Evolutionary conservation across 345 rosid genomes (phyloP), one percentile per base, ranked within the genome.

Genomic region (Tarenaya hassleriana): DNA sequence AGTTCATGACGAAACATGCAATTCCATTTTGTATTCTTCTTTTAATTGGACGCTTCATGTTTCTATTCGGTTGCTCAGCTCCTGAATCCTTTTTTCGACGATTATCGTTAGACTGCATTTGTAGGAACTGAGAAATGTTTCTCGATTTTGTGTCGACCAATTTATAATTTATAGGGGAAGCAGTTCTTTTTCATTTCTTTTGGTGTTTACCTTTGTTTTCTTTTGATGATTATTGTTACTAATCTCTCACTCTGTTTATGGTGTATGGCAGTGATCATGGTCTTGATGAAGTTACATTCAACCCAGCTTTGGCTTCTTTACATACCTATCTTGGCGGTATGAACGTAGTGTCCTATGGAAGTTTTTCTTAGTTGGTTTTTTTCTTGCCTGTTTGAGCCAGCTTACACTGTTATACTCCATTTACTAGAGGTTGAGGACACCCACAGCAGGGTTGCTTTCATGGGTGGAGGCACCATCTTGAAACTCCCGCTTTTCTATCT

Each of bases 271-370:
- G 70, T 46, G 51, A 44, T 24, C 18, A 41, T 17, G 34, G 75
- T 47, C 52, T 66, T 47, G 68, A 54, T 66, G 90, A 68, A 44
- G 61, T 62, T 60, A 69, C 81, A 20, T 92, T 84, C 70, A 71
- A 92, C 63, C 73, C 95, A 10, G 40, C 74, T 58, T 69, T 88
- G 88, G 84, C 95, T 68, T 81, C 96, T 10, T 42, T 88, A 54
- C 98, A 92, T 69, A 73, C 88, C 0, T 92, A 92, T 74, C 88
- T 92, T 15, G 98, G 97, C 0, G 96, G 98, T 92, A 76, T 64
- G 82, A 16, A 34, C 10, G 0, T 4, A n/a, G 27, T 52, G 37
- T 35, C 10, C 10, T 49, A 39, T 33, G 31, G 10, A 1, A 6
- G n/a, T n/a, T 14, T 40, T 21, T 29, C 18, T 7, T 24, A 15